These are phyloP conservation scores for Crepidotus variabilis DNA, from an alignment of 768 basidiomycete species.

Conservation along the genomic window DNA sequence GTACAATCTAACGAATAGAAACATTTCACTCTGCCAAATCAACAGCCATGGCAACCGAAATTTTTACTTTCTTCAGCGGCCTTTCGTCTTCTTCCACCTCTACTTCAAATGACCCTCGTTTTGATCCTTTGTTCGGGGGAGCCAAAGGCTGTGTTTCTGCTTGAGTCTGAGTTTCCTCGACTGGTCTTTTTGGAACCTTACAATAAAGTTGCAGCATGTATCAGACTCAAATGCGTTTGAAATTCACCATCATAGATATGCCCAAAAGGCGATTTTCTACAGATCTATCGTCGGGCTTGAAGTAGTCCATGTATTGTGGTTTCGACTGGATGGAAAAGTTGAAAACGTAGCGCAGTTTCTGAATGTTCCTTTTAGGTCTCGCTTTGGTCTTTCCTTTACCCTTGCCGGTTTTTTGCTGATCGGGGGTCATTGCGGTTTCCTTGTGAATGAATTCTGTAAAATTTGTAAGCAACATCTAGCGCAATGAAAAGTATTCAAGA, in stretches of 20 bases:
- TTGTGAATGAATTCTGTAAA: slow-evolving; percentile 57
- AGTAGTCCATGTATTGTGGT: slow-evolving; percentile 61
- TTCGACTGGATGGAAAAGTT: slow-evolving; percentile 41
- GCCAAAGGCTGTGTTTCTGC: slow-evolving; percentile 23
- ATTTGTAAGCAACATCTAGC: neutral
- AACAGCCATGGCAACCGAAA: slow-evolving; percentile 64
- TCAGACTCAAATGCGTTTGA: slow-evolving; percentile 1
- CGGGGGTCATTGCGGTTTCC: slow-evolving; percentile 37
- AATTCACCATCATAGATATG: slow-evolving; percentile 48
- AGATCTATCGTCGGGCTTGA: slow-evolving; percentile 50
- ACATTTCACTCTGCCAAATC: slow-evolving; percentile 65
- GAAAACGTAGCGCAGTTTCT: slow-evolving; percentile 58
- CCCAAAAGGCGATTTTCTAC: slow-evolving; percentile 61
- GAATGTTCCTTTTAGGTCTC: slow-evolving; percentile 43
- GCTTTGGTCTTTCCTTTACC: slow-evolving; percentile 33
- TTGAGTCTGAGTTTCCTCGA: slow-evolving; percentile 32
- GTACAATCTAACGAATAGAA: neutral
- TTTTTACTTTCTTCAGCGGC: slow-evolving; percentile 61
- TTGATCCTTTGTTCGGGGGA: slow-evolving; percentile 2
- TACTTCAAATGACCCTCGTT: slow-evolving; percentile 9
- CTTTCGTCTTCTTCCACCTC: slow-evolving; percentile 6
- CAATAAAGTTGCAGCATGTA: neutral
- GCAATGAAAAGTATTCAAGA: slow-evolving; percentile 15
- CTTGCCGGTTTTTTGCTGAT: slow-evolving; percentile 35
- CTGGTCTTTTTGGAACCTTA: neutral